Evolutionary conservation across 495 filamentous ascomycete species (phyloP), one percentile per base, ranked within the genome.

Genomic region (Xylaria palmicola): DNA sequence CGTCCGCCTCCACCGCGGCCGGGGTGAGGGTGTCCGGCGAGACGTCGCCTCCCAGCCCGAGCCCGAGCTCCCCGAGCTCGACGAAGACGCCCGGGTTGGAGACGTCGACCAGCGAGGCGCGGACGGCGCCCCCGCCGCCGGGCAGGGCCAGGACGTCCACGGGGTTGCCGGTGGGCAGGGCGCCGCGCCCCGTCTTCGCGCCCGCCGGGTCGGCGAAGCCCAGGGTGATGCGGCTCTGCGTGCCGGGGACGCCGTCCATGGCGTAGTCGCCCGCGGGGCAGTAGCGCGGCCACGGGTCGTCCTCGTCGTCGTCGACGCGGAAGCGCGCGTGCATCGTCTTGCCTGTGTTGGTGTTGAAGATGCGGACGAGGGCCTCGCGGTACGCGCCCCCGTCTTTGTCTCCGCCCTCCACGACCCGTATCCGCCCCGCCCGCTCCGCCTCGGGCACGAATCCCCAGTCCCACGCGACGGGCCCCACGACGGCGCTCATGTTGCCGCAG

Each of bases 401-500:
- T 3, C 12, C 45, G 6, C 32, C 7, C 17, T 32, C 3, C 9
- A 54, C 50, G 7, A 8, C 2, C 4, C 17, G 29, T 22, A 50
- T 13, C 29, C 29, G 12, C 8, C 29, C 54, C 4, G 40, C 32
- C 10, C 7, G 34, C 32, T 34, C 48, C 26, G 40, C 29, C 27
- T 44, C 26, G 0, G 4, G 83, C 68, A 9, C n/a, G 53, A 90
- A 29, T 27, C 82, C 75, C 27, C 76, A 64, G 60, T 90, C 84
- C 19, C 86, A 74, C 0, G 85, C 84, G 62, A 81, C 86, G 0
- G 88, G 86, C 0, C 89, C 89, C 50, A 92, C 81, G 0, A 86
- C 82, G 26, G 80, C 77, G 0, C 74, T 82, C 87, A 91, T 90
- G 62, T 91, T 91, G 7, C 89, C 89, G 63, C 88, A 91, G 66